Evolutionary conservation across 208 protist genomes (phyloP), one percentile per base, ranked within the genome.

Genomic region (Trichomonas gallinae): DNA sequence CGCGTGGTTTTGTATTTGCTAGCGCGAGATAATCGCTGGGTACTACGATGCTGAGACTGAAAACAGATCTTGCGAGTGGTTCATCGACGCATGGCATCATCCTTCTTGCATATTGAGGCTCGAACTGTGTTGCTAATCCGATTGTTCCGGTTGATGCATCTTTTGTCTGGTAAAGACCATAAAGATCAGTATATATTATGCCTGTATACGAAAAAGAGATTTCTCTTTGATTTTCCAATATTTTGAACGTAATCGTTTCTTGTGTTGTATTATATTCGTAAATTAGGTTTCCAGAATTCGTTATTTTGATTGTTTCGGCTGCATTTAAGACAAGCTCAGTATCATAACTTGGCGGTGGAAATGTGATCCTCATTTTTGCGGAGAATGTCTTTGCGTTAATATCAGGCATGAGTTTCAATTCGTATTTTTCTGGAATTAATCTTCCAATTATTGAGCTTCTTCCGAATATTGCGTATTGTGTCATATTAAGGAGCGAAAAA

Each of bases 61-160:
- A 96, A 3, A 31, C 44, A 1, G 88, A 48, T 34, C 46, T 48
- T 3, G 44, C 44, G 21, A 23, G 40, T 34, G 96, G 96, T 8
- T 82, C 36, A 49, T 96, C 96, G 21, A 51, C 21, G 31, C 96
- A 96, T 15, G 96, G 96, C 13, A 96, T 63, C 38, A 44, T 44
- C 21, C 49, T 44, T 38, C 96, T 42, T 42, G 96, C 42, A n/a
- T 82, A 58, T 51, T 58, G 26, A 51, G 96, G 36, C n/a, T 96
- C 96, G 42, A 96, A 96, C n/a, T 96, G 96, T 46, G 96, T 96
- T 38, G 89, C 44, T 10, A 96, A 1, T 48, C 88, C 88, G 17
- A n/a, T 34, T 34, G 21, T 21, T 0, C 26, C 44, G 2, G 88
- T 17, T 63, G 31, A 11, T n/a, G 45, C 6, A 58, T 96, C 88